phyloP scores from a whole-genome alignment of 495 filamentous ascomycete genomes.

The Zalerion maritima region DNA sequence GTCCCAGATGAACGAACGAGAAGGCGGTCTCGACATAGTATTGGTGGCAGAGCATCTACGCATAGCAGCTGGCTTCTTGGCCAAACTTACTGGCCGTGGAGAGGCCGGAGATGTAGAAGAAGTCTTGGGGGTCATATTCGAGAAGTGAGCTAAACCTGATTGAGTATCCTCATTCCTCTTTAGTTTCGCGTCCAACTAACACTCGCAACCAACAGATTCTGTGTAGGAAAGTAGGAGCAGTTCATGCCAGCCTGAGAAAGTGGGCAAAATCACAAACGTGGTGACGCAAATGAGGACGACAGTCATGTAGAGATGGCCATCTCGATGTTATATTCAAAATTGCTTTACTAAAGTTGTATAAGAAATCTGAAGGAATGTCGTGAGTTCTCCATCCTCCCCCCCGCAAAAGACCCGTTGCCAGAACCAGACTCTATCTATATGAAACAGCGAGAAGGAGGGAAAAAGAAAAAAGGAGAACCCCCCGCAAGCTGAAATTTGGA shows the following conservation, averaged over 20 bases:
- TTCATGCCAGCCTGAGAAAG: conserved; percentile 4
- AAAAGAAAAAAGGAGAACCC: no score
- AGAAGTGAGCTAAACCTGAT: conserved; percentile 74
- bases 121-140: conserved; percentile 91
- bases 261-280: not conserved
- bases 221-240: conserved; percentile 26
- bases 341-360: not conserved
- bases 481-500: no score
- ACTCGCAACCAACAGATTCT: conserved; percentile 15
- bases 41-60: conserved; percentile 84
- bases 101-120: conserved; percentile 90
- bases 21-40: conserved; percentile 59
- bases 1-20: conserved; percentile 26
- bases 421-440: no score
- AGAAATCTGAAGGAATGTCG: conserved; percentile 2
- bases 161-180: no score
- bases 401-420: no score
- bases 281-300: not conserved
- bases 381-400: no score
- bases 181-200: no score
- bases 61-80: conserved; percentile 62
- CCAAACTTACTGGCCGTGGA: conserved; percentile 76
- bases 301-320: no score
- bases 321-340: not conserved
- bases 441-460: no score